A percentile compares a stretch with the other conserved stretches of the same genome.
phyloP scores from a whole-genome alignment of 192 early-diverging fungal genomes.

The Linnemannia hyalina region DNA sequence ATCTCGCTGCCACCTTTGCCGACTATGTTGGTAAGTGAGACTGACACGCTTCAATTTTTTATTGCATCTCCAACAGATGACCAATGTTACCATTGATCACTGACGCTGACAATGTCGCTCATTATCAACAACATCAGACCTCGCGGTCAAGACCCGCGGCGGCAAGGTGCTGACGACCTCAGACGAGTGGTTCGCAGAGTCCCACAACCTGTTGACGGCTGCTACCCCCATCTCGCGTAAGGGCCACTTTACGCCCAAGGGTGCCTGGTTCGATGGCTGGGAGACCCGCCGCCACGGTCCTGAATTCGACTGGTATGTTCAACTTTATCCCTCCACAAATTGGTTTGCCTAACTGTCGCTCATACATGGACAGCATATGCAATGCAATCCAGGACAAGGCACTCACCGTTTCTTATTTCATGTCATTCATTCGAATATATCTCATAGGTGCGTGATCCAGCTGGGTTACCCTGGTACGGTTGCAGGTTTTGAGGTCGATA shows the following conservation, averaged over 20 bases:
- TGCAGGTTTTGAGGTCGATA: slow-evolving; percentile 88
- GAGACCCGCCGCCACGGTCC: slow-evolving; percentile 93
- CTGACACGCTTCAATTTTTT: background rate
- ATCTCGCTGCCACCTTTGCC: slow-evolving; percentile 22
- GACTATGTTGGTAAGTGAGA: slow-evolving; percentile 34
- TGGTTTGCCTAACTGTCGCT: background rate
- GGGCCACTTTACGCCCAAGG: slow-evolving; percentile 70
- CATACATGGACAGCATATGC: background rate
- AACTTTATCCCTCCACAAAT: background rate
- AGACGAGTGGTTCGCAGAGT: slow-evolving; percentile 95
- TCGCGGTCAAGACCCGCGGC: slow-evolving; percentile 77
- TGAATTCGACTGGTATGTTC: slow-evolving; percentile 80
- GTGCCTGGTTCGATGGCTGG: slow-evolving; percentile 92
- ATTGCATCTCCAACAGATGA: background rate
- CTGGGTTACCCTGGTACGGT: slow-evolving; percentile 87
- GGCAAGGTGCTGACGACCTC: slow-evolving; percentile 81
- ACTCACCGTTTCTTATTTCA: background rate
- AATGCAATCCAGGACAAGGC: background rate
- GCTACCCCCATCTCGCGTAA: slow-evolving; percentile 75
- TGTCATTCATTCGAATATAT: background rate
- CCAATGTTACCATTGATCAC: too few relatives aligned
- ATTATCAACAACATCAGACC: slow-evolving; percentile 61
- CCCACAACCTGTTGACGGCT: slow-evolving; percentile 82
- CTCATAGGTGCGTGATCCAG: slow-evolving; percentile 74
- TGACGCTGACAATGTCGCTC: background rate